phyloP scores from a whole-genome alignment of 1,284 basidiomycete genomes.

The Schizophyllum commune region DNA sequence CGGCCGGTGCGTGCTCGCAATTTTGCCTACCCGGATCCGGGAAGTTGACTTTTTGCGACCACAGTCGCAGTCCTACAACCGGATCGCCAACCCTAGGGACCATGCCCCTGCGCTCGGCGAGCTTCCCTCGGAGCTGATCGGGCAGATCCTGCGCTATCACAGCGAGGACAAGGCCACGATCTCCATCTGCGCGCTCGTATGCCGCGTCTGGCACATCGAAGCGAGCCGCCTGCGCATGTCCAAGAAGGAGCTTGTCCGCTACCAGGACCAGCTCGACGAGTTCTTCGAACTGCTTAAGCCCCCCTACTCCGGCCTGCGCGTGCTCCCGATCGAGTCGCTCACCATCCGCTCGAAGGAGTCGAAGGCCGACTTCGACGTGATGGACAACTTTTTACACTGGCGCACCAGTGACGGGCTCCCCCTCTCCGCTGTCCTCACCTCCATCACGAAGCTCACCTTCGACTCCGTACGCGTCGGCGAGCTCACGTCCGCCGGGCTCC shows the following conservation, averaged over 20 bases:
- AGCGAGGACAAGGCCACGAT: not conserved
- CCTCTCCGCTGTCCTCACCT: not conserved
- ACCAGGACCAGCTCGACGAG: not conserved
- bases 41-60: too few species aligned
- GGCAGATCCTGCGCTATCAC: not conserved
- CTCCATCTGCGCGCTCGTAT: not conserved
- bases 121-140: not conserved
- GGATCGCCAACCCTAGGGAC: not conserved
- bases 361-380: not conserved
- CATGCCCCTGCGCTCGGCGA: not conserved
- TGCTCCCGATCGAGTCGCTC: not conserved
- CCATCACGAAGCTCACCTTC: not conserved
- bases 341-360: not conserved
- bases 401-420: not conserved
- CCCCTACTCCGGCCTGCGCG: not conserved
- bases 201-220: not conserved
- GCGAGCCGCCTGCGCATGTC: not conserved
- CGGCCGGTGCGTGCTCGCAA: too few species aligned
- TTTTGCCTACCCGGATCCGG: too few species aligned
- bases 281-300: not conserved
- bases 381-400: not conserved
- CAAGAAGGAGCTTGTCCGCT: not conserved
- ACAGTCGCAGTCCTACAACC: too few species aligned
- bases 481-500: not conserved
- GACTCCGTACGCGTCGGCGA: not conserved